phyloP scores from a whole-genome alignment of 495 filamentous ascomycete genomes.

The Trichoderma asperelloides region DNA sequence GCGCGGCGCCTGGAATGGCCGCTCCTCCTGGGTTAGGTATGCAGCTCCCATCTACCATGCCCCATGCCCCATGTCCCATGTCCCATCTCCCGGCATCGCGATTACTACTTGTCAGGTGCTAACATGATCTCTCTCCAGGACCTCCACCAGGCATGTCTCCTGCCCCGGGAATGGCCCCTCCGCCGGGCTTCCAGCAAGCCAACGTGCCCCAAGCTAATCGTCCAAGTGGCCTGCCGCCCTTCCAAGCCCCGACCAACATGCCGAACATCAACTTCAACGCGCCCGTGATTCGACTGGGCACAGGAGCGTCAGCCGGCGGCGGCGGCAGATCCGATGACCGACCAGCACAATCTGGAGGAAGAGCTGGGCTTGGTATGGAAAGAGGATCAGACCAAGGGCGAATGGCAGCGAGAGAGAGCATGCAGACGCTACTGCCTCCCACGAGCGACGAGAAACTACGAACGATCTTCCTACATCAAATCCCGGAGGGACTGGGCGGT shows the following conservation, averaged over 20 bases:
- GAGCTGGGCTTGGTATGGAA: slow-evolving; percentile 59
- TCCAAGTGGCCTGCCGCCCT: slow-evolving; percentile 73
- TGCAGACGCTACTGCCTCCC: slow-evolving; percentile 73
- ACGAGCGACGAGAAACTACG: slow-evolving; percentile 83
- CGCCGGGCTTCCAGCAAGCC: slow-evolving; percentile 71
- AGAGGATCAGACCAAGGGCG: slow-evolving; percentile 57
- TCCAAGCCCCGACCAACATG: slow-evolving; percentile 86
- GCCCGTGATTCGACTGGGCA: slow-evolving; percentile 85
- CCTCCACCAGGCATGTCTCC: slow-evolving; percentile 65
- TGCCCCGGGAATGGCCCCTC: slow-evolving; percentile 68
- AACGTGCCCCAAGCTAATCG: slow-evolving; percentile 59
- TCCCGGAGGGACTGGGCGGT: slow-evolving; percentile 65
- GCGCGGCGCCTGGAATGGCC: slow-evolving; percentile 55
- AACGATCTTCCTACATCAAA: slow-evolving; percentile 82
- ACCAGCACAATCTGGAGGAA: slow-evolving; percentile 33
- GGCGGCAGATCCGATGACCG: slow-evolving; percentile 27
- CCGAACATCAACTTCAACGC: slow-evolving; percentile 98
- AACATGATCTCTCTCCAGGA: slow-evolving; percentile 29
- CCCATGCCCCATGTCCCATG: no score
- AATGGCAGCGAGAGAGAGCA: slow-evolving; percentile 60
- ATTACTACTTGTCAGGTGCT: slow-evolving; percentile 6
- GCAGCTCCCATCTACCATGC: slow-evolving; percentile 23
- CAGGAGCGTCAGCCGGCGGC: slow-evolving; percentile 7
- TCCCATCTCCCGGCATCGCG: slow-evolving; percentile 14
- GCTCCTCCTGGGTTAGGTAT: slow-evolving; percentile 83